A percentile compares a stretch with the other conserved stretches of the same genome.
These are phyloP conservation scores for Ophiocordyceps camponoti-saundersi DNA, from an alignment of 2,329 filamentous ascomycete species.

Conservation along the genomic window DNA sequence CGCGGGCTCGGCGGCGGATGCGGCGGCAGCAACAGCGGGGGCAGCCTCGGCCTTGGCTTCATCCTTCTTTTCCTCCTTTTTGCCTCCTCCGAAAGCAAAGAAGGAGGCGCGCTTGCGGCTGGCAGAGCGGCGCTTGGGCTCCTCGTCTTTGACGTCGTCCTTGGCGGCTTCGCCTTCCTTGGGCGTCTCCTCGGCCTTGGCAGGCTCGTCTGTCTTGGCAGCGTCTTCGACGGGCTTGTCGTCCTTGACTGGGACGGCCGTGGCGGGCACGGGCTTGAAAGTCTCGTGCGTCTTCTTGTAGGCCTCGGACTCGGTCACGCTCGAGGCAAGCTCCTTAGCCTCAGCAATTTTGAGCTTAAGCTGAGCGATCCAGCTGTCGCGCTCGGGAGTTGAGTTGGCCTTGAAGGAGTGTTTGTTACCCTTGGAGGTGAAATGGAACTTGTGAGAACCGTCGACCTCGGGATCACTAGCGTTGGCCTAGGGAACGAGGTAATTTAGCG, in stretches of 20 bases:
- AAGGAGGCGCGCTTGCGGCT: conserved; percentile 50
- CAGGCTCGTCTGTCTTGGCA: conserved; percentile 19
- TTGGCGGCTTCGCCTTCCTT: conserved; percentile 18
- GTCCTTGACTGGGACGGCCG: conserved; percentile 9
- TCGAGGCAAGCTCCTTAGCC: conserved; percentile 64
- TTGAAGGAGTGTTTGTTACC: conserved; percentile 93
- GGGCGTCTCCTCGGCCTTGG: conserved; percentile 15
- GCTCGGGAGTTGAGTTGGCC: conserved; percentile 55
- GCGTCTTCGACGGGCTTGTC: conserved; percentile 13
- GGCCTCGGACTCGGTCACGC: conserved; percentile 59
- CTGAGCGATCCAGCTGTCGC: conserved; percentile 81
- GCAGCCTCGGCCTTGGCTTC: conserved; percentile 15
- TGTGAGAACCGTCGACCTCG: conserved; percentile 55
- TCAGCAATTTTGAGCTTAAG: conserved; percentile 69
- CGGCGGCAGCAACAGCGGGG: conserved; percentile 8
- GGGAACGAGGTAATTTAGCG: not conserved
- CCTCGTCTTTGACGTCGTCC: conserved; percentile 37
- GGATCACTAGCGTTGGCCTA: conserved; percentile 51
- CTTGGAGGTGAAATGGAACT: conserved; percentile 74
- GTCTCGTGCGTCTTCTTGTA: conserved; percentile 80
- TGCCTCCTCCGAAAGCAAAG: conserved; percentile 35
- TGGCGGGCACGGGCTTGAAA: conserved; percentile 29
- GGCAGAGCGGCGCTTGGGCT: conserved; percentile 44
- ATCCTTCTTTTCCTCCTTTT: conserved; percentile 33
- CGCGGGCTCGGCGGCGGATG: conserved; percentile 16